Conservation (phyloP, 164 flowering plant genomes). For the Vitis cinerea region DNA sequence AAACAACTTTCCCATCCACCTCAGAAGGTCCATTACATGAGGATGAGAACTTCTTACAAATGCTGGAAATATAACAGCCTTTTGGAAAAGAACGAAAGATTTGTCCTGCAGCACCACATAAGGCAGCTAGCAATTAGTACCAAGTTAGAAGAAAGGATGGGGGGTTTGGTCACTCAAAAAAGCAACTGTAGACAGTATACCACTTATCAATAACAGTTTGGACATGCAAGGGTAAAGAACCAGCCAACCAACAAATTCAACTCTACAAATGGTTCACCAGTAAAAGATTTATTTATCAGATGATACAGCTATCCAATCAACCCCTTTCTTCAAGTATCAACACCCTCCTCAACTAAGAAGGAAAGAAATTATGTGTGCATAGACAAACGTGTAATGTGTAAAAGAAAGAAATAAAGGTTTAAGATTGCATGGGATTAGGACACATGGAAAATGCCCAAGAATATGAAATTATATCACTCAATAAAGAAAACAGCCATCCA, state of each 20-base stretch:
- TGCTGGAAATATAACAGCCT: conserved; percentile 8
- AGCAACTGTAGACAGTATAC: too few relatives aligned
- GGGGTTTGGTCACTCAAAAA: too few relatives aligned
- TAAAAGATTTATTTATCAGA: neutral
- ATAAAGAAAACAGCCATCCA: neutral
- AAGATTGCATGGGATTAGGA: too few relatives aligned
- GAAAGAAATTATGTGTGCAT: neutral
- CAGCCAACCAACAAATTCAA: neutral
- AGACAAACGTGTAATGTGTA: neutral
- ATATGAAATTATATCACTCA: neutral
- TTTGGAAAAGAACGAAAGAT: conserved; percentile 16
- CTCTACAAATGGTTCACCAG: too few relatives aligned
- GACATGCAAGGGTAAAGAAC: neutral
- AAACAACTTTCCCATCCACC: conserved; percentile 14
- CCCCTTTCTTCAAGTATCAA: neutral
- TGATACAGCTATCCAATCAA: neutral
- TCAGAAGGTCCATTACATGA: conserved; percentile 34
- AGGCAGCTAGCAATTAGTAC: neutral
- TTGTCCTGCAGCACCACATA: conserved; percentile 32
- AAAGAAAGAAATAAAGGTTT: too few relatives aligned
- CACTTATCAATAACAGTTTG: too few relatives aligned
- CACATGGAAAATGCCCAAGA: neutral
- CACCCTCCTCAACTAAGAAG: too few relatives aligned
- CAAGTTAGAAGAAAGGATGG: neutral
- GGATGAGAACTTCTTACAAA: conserved; percentile 30